Percentiles rank a stretch among this genome's conserved stretches.
These are phyloP conservation scores for Pleurotus djamor DNA, from an alignment of 768 basidiomycete genomes.

Conservation along the genomic window DNA sequence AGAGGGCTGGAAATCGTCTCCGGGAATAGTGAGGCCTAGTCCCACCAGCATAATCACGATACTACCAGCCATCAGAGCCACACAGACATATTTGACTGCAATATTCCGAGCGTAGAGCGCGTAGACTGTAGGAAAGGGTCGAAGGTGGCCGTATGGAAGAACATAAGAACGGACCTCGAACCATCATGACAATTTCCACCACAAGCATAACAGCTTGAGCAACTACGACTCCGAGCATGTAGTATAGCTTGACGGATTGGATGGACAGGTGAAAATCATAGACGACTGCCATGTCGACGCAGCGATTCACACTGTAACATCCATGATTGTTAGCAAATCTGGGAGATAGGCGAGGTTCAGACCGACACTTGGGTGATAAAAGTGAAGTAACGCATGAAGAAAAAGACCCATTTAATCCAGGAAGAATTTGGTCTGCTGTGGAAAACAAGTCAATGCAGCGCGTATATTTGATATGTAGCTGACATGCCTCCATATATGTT, in stretches of 20 bases:
- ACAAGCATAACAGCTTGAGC: slow-evolving; percentile 17
- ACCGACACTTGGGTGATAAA: slow-evolving; percentile 23
- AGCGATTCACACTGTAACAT: slow-evolving; percentile 15
- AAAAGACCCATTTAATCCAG: slow-evolving; percentile 30
- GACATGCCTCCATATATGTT: slow-evolving; percentile 8
- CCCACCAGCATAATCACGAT: slow-evolving; percentile 6
- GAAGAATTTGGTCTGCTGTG: slow-evolving; percentile 22
- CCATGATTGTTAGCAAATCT: neutral
- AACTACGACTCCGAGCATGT: slow-evolving; percentile 21
- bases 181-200: slow-evolving; percentile 27
- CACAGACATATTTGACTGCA: slow-evolving; percentile 17
- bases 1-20: slow-evolving; percentile 5
- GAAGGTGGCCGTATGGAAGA: neutral
- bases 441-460: neutral
- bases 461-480: neutral
- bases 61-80: slow-evolving; percentile 16
- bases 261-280: slow-evolving; percentile 1
- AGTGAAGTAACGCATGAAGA: slow-evolving; percentile 26
- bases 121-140: slow-evolving; percentile 19
- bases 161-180: slow-evolving; percentile 18
- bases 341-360: neutral
- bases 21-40: slow-evolving; percentile 7
- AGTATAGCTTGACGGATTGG: slow-evolving; percentile 11
- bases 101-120: slow-evolving; percentile 23
- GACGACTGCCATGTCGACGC: slow-evolving; percentile 9